Conservation (phyloP, 805 yeast genomes). For the Scheffersomyces ergatensis region DNA sequence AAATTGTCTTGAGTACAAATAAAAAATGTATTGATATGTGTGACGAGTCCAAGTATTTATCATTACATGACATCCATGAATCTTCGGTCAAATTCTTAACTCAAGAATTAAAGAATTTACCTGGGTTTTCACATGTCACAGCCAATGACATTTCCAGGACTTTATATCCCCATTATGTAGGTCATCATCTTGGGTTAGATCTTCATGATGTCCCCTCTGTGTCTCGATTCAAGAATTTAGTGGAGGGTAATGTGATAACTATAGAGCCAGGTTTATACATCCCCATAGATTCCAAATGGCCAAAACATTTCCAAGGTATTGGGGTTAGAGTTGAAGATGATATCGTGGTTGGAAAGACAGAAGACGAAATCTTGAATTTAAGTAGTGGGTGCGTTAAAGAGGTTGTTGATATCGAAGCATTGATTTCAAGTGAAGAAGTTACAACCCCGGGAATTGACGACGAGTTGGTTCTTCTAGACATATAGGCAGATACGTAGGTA, state of each 20-base stretch:
- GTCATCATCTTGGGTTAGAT: slow-evolving; percentile 92
- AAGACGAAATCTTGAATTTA: slow-evolving; percentile 49
- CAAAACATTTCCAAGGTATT: slow-evolving; percentile 76
- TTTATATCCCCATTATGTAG: slow-evolving; percentile 90
- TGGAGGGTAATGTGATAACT: slow-evolving; percentile 80
- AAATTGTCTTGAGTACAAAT: slow-evolving; percentile 83
- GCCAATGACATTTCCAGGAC: slow-evolving; percentile 49
- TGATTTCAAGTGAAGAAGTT: slow-evolving; percentile 56
- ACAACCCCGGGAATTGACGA: slow-evolving; percentile 45
- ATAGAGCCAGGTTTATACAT: slow-evolving; percentile 95
- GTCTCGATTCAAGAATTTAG: slow-evolving; percentile 53
- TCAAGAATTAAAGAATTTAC: slow-evolving; percentile 61
- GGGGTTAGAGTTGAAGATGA: slow-evolving; percentile 97
- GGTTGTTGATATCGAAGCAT: slow-evolving; percentile 71
- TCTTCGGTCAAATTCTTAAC: slow-evolving; percentile 59
- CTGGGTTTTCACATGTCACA: slow-evolving; percentile 58
- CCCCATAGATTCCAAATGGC: slow-evolving; percentile 72
- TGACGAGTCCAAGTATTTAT: slow-evolving; percentile 46
- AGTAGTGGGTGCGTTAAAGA: slow-evolving; percentile 88
- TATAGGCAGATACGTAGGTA: no score
- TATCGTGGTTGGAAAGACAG: slow-evolving; percentile 69
- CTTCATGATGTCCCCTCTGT: slow-evolving; percentile 77
- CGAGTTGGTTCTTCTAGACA: slow-evolving; percentile 29
- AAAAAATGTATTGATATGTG: slow-evolving; percentile 74
- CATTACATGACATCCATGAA: slow-evolving; percentile 75